phyloP scores from a whole-genome alignment of 257 asterid species.

The Salvia miltiorrhiza region DNA sequence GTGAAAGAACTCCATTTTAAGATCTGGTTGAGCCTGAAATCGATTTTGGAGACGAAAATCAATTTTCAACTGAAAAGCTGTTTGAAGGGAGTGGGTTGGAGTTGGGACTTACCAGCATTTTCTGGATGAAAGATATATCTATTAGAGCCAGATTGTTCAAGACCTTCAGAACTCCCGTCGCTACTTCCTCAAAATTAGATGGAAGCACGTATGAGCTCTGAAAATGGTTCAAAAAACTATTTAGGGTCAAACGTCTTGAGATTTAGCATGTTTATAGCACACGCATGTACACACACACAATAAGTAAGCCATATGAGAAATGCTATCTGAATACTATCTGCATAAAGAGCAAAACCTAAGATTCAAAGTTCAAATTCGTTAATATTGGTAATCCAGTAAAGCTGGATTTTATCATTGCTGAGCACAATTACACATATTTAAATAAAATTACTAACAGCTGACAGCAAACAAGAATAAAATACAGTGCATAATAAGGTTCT shows the following conservation, averaged over 20 bases:
- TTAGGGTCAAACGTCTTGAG: slow-evolving; percentile 11
- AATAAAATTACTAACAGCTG: neutral
- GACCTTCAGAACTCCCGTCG: slow-evolving; percentile 91
- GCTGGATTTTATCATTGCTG: neutral
- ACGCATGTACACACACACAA: neutral
- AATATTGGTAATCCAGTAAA: neutral
- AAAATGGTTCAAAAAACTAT: slow-evolving; percentile 26
- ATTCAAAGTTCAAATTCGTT: neutral
- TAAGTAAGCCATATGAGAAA: slow-evolving; percentile 2
- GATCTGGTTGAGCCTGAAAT: slow-evolving; percentile 88
- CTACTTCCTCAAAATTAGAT: slow-evolving; percentile 95
- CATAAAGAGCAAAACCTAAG: neutral
- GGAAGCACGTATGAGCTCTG: slow-evolving; percentile 83
- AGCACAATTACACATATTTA: neutral
- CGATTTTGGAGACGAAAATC: slow-evolving; percentile 19
- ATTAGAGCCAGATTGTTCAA: slow-evolving; percentile 91
- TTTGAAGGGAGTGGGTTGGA: neutral
- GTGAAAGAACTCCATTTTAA: slow-evolving; percentile 97
- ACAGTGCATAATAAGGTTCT: neutral
- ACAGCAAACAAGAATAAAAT: neutral
- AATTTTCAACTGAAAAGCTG: neutral
- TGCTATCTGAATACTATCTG: neutral
- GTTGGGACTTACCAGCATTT: slow-evolving; percentile 68
- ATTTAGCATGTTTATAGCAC: neutral
- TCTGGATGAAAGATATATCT: slow-evolving; percentile 84